Base-by-base conservation (phyloP, 169 alveolate genomes). In the Plasmodium ovale region DNA sequence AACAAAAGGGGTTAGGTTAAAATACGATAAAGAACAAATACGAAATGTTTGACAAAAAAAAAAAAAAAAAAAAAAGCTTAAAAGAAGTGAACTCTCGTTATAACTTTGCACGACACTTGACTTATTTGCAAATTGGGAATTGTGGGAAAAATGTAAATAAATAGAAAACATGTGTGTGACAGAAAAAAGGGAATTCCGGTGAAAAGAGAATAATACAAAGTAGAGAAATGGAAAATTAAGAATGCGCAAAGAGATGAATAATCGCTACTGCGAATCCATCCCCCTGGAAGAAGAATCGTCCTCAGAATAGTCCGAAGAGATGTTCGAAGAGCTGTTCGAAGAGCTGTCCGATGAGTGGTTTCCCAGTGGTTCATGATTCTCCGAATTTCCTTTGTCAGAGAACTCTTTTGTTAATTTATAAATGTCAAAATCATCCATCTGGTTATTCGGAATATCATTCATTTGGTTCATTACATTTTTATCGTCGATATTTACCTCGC, bases 281-380 rank as follows among this genome's bases (percentile, higher is more conserved):
- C 88, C 88, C 37, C 88, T 74, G 37, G 88, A 74, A 31, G 77
- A 60, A n/a, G 37, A 25, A 21, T 60, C 87, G 3, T 72, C 87
- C 4, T n/a, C n/a, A n/a, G n/a, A n/a, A n/a, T n/a, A n/a, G n/a
- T n/a, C n/a, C n/a, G n/a, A n/a, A n/a, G n/a, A n/a, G n/a, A n/a
- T n/a, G n/a, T n/a, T n/a, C n/a, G n/a, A n/a, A 14, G 56, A 47
- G 56, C 16, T 21, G 16, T 47, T 21, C 16, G 56, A 47, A 47
- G 12, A 47, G 16, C 65, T 71, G 33, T 58, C 82, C 27, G 44
- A 47, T 0, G 72, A 59, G n/a, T 42, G 37, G 21, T 35, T 47
- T 37, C 51, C 85, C 29, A 12, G 9, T 14, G 0, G 6, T 21
- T 35, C 25, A 19, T 7, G 29, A 53, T 68, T 68, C 27, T 59